Base-by-base conservation (phyloP, 352 stramenopile genomes). In the Globisporangium abappressorium region DNA sequence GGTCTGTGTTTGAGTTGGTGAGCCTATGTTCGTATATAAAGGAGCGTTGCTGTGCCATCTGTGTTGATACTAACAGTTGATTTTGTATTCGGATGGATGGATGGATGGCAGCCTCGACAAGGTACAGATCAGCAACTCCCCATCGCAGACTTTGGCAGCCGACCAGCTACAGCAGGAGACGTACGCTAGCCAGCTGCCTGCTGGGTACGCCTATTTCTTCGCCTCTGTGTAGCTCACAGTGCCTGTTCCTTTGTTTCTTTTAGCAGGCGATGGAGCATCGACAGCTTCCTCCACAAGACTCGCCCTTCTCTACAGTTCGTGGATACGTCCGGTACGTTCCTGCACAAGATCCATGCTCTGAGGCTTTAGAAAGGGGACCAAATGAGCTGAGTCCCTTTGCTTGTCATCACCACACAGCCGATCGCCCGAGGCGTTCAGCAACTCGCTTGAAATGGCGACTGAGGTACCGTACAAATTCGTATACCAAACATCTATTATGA, bases 311-410 rank as follows among this genome's bases (percentile, higher is more conserved):
- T 4, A 72, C 72, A 18, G 61, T 85, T 8, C 68, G 77, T 54
- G 82, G 80, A 30, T 85, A 85, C 63, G 80, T 88, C 41, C 82
- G 80, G 82, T 91, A 66, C 68, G 62, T 56, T 36, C 2, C 6
- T 64, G n/a, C 18, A 46, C 0, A 22, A 20, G 15, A 47, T 8
- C 14, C 5, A 18, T n/a, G 34, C 24, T 9, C 22, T 12, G 36
- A 46, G 20, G 14, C 38, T 20, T 47, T 47, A 47, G 0, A 43
- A 47, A 47, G 38, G 38, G 14, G 38, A n/a, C 5, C 38, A 47
- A 20, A 18, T 47, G 14, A 20, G 5, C 38, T n/a, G 5, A 47
- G 15, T 20, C 14, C 11, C 14, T 26, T 12, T 15, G 46, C 22
- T n/a, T 28, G 30, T 34, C 20, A 1, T 22, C 36, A 15, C 14